Evolutionary conservation across 345 rosid genomes (phyloP).

Genomic region (Physaria fendleri): DNA sequence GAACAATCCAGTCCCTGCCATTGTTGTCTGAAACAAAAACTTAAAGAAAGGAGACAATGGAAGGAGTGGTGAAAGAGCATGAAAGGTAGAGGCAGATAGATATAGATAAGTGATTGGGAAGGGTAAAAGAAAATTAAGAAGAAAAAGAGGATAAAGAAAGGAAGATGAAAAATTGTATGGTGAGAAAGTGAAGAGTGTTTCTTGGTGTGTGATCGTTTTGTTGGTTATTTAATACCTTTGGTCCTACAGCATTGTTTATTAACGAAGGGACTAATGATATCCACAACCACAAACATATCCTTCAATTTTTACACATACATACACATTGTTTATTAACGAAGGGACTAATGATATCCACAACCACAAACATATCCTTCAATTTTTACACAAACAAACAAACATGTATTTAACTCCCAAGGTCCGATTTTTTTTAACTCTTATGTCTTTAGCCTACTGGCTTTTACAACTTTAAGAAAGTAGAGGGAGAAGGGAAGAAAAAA

Average conservation of each 20-base stretch:
- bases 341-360: conserved; percentile 3
- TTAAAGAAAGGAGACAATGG: conserved; percentile 3
- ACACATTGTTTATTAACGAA: conserved; percentile 11
- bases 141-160: not conserved
- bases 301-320: too few relatives aligned
- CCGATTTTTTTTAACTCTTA: not conserved
- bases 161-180: conserved; percentile 19
- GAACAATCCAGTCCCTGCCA: conserved; percentile 85
- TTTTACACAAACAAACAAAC: not conserved
- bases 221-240: conserved; percentile 29
- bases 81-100: conserved; percentile 20
- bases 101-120: conserved; percentile 4
- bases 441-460: too few relatives aligned
- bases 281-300: conserved; percentile 5
- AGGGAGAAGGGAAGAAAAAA: too few relatives aligned
- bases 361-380: not conserved
- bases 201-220: conserved; percentile 33
- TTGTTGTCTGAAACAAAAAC: conserved; percentile 19
- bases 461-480: too few relatives aligned
- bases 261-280: not conserved
- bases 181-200: conserved; percentile 23
- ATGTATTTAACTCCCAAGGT: not conserved
- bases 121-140: conserved; percentile 3
- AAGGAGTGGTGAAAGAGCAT: conserved; percentile 31
- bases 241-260: conserved; percentile 24